phyloP scores from a whole-genome alignment of 805 yeast genomes.

The Saccharomycopsis capsularis region DNA sequence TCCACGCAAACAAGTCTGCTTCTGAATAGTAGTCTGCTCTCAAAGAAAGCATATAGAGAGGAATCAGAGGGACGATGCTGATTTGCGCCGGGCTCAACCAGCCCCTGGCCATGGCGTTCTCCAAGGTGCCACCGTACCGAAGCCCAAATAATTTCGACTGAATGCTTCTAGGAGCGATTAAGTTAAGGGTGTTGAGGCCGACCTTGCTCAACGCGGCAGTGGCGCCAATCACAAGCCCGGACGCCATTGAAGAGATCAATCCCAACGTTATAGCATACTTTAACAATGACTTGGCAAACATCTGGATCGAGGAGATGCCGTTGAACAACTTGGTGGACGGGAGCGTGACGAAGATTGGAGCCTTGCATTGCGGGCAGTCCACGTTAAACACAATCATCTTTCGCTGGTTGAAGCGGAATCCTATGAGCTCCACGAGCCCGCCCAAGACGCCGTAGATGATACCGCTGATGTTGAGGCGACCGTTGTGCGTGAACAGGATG shows the following conservation, averaged over 20 bases:
- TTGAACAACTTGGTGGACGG: slow-evolving; percentile 19
- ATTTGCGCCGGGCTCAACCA: slow-evolving; percentile 17
- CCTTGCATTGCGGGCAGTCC: slow-evolving; percentile 35
- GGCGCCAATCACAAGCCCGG: slow-evolving; percentile 25
- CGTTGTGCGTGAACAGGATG: not conserved
- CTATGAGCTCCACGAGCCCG: not conserved
- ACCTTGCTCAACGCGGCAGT: slow-evolving; percentile 24
- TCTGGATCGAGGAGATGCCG: slow-evolving; percentile 22
- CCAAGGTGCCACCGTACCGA: slow-evolving; percentile 16
- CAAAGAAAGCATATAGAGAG: slow-evolving; percentile 25
- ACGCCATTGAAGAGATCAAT: slow-evolving; percentile 23
- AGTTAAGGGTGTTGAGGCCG: slow-evolving; percentile 28
- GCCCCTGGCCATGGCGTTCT: slow-evolving; percentile 8
- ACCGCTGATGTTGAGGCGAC: not conserved
- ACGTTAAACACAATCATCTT: slow-evolving; percentile 17
- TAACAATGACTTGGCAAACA: slow-evolving; percentile 13
- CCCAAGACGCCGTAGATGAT: not conserved
- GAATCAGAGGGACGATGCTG: slow-evolving; percentile 27
- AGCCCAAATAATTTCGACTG: slow-evolving; percentile 28
- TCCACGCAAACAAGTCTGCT: not conserved
- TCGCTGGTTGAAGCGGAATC: not conserved
- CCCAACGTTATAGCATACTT: slow-evolving; percentile 17
- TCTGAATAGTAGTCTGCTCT: not conserved
- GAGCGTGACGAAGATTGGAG: slow-evolving; percentile 26
- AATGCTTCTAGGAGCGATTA: slow-evolving; percentile 30